phyloP scores from a whole-genome alignment of 2,329 filamentous ascomycete species.

The Sarocladiaceae sp. region DNA sequence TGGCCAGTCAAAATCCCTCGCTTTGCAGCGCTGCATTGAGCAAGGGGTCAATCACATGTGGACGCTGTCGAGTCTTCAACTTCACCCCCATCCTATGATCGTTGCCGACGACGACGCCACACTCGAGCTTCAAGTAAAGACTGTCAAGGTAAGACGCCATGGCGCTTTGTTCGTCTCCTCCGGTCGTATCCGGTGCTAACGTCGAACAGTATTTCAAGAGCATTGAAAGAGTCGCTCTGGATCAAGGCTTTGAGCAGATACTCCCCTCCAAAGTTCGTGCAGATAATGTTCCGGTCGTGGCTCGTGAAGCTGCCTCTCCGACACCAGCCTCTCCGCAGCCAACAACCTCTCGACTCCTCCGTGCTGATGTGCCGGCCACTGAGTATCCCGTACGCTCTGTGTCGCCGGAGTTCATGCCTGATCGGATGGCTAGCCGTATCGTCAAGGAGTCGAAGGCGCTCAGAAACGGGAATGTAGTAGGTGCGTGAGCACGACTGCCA shows the following conservation, averaged over 20 bases:
- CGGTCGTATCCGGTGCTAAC: not conserved
- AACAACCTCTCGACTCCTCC: constrained; percentile 49
- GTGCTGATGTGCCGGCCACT: constrained; percentile 49
- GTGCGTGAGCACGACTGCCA: too few species aligned
- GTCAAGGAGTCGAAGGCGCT: constrained; percentile 41
- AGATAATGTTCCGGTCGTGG: constrained; percentile 38
- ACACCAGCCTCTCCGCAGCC: constrained; percentile 51
- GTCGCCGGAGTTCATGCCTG: constrained; percentile 57
- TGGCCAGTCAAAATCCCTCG: constrained; percentile 75
- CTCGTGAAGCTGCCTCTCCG: constrained; percentile 38
- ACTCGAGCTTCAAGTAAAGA: constrained; percentile 69
- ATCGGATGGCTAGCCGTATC: constrained; percentile 57
- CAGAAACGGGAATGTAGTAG: constrained; percentile 16
- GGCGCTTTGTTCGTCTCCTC: constrained; percentile 14
- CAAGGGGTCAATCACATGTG: constrained; percentile 86
- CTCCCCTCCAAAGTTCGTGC: constrained; percentile 53
- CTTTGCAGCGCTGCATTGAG: constrained; percentile 76
- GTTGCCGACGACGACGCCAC: constrained; percentile 80
- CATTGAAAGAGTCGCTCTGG: constrained; percentile 60
- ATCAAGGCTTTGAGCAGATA: constrained; percentile 54
- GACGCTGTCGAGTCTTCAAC: constrained; percentile 76
- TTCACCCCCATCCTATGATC: constrained; percentile 77
- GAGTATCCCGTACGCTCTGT: constrained; percentile 52
- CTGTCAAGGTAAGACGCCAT: constrained; percentile 63
- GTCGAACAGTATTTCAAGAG: constrained; percentile 62